Evolutionary conservation across 441 rosid genomes (phyloP).

Genomic region (Sinapis alba): DNA sequence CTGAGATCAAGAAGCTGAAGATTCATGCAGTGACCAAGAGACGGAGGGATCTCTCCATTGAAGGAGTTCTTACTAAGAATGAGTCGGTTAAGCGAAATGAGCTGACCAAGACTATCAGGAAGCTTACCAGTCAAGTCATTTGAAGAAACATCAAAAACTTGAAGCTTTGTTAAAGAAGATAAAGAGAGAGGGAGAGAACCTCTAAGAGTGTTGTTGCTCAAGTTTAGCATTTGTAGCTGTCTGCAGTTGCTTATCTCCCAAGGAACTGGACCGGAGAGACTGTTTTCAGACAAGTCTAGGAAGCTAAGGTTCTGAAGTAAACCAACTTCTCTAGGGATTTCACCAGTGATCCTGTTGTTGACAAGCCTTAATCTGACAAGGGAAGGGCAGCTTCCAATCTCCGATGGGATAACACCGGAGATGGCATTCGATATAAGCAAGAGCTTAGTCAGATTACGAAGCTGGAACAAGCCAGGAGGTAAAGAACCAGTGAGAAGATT

Average conservation of each 20-base stretch:
- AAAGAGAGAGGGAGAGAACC: not conserved
- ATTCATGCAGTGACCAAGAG: slow-evolving; percentile 2
- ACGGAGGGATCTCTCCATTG: not conserved
- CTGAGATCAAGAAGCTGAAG: slow-evolving; percentile 9
- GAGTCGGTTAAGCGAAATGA: not conserved
- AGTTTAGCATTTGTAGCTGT: not conserved
- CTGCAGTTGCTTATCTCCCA: slow-evolving; percentile 1
- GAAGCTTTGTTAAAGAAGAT: slow-evolving; percentile 8
- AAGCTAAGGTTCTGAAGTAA: slow-evolving; percentile 1
- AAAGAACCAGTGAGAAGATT: not conserved
- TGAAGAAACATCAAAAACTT: not conserved
- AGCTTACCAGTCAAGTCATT: not conserved
- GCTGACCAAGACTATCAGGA: slow-evolving; percentile 1
- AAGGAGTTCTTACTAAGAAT: not conserved
- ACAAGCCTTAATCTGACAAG: slow-evolving; percentile 10
- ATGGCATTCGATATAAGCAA: not conserved
- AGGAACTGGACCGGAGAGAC: slow-evolving; percentile 1
- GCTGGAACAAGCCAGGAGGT: slow-evolving; percentile 1
- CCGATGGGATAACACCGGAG: not conserved
- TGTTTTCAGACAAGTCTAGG: not conserved
- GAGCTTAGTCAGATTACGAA: slow-evolving; percentile 4
- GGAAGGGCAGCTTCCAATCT: not conserved
- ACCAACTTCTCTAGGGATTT: not conserved
- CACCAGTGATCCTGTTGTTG: not conserved
- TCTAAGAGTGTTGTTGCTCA: not conserved